Evolutionary conservation across 176 grass and related monocot genomes (phyloP).

Genomic region (Otatea glauca): DNA sequence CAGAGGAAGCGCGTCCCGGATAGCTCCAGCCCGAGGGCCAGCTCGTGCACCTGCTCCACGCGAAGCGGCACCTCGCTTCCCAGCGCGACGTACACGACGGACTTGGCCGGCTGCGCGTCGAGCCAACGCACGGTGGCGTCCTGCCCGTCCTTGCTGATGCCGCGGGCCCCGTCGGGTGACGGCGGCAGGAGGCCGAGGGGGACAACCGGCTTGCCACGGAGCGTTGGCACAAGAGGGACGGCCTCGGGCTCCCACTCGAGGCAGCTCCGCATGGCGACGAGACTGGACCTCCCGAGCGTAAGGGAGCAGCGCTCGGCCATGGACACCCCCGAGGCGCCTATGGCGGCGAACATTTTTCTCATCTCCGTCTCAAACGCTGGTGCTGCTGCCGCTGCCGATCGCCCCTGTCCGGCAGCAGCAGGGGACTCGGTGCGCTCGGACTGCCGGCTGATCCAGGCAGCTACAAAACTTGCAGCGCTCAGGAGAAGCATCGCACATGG

Average conservation of each 20-base stretch:
- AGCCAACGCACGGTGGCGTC: constrained; percentile 30
- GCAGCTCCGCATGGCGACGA: constrained; percentile 49
- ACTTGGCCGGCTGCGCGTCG: constrained; percentile 6
- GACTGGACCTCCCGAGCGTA: constrained; percentile 15
- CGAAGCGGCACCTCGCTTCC: constrained; percentile 52
- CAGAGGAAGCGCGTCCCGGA: constrained; percentile 48
- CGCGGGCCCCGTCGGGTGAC: not conserved
- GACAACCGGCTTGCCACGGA: constrained; percentile 34
- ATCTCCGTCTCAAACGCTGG: constrained; percentile 34
- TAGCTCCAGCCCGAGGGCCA: constrained; percentile 53
- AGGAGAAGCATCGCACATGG: constrained; percentile 14
- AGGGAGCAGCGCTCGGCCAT: not conserved
- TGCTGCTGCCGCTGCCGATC: not conserved
- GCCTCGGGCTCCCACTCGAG: constrained; percentile 42
- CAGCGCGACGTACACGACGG: constrained; percentile 55
- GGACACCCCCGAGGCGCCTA: constrained; percentile 10
- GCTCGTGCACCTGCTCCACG: constrained; percentile 33
- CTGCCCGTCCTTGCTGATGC: not conserved
- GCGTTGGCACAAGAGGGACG: not conserved
- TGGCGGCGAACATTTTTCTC: not conserved
- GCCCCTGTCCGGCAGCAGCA: not conserved
- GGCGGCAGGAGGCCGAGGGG: constrained; percentile 56
- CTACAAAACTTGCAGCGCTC: not conserved
- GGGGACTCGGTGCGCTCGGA: not conserved
- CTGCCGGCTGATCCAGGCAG: not conserved